A percentile compares a stretch with the other conserved stretches of the same genome.
Conservation (phyloP, 2,329 filamentous ascomycete genomes). For the Botrytis hyacinthi region DNA sequence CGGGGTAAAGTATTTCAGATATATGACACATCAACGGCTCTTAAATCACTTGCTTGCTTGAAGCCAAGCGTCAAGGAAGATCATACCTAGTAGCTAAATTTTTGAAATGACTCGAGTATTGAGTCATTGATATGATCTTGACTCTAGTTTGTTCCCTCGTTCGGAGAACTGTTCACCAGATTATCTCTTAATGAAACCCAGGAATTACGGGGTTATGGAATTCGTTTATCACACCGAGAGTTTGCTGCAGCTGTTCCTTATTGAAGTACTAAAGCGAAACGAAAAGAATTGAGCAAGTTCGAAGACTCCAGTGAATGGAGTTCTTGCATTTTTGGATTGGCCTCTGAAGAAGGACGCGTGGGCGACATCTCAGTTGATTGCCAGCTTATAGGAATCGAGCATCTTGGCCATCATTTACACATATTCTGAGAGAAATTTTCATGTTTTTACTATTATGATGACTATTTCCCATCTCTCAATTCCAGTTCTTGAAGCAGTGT, state of each 20-base stretch:
- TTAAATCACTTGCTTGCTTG: not conserved
- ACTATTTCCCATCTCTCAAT: not conserved
- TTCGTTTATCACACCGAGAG: not conserved
- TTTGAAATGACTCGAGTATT: not conserved
- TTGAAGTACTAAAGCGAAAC: not conserved
- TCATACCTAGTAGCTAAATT: not conserved
- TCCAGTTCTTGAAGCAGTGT: not conserved
- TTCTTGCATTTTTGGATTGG: not conserved
- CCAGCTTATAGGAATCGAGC: not conserved
- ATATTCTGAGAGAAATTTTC: not conserved
- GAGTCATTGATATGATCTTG: not conserved
- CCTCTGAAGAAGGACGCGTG: not conserved
- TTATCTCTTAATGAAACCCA: not conserved
- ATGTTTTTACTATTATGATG: not conserved
- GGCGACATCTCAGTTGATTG: not conserved
- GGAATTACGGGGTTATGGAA: not conserved
- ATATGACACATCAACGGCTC: not conserved
- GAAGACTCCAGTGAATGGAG: not conserved
- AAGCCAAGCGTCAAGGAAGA: not conserved
- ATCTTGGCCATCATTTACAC: not conserved
- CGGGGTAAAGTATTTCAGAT: not conserved
- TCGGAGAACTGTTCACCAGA: not conserved
- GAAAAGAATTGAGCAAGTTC: fast-evolving
- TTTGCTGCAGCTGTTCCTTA: not conserved
- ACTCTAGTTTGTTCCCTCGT: not conserved